Percentiles rank a stretch among this genome's conserved stretches.
phyloP scores from a whole-genome alignment of 371 early-diverging fungal genomes.

The Apophysomyces sp. region DNA sequence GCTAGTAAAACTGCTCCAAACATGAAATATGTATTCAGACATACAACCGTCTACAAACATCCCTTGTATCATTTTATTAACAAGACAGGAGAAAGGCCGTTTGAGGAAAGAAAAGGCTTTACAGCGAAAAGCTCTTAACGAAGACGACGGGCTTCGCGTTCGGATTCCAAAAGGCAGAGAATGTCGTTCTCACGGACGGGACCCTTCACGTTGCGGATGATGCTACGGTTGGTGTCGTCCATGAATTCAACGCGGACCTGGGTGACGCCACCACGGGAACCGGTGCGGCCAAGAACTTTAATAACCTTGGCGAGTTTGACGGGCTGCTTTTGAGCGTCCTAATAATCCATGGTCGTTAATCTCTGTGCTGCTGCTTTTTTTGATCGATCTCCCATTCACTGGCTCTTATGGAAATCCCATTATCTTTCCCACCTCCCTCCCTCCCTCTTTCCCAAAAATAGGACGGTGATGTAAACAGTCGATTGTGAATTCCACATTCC shows the following conservation, averaged over 20 bases:
- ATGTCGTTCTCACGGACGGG: constrained; percentile 97
- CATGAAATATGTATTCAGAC: too few relatives aligned
- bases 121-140: constrained; percentile 63
- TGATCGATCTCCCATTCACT: not conserved
- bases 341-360: not conserved
- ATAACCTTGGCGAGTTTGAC: constrained; percentile 94
- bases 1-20: too few relatives aligned
- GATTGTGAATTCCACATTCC: too few relatives aligned
- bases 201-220: constrained; percentile 99
- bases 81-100: not conserved
- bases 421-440: not conserved
- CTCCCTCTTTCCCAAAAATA: not conserved
- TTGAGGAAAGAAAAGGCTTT: not conserved
- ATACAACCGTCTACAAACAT: not conserved
- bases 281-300: constrained; percentile 98
- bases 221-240: constrained; percentile 93
- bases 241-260: constrained; percentile 99
- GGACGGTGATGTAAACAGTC: too few relatives aligned
- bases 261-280: constrained; percentile 98
- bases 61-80: not conserved
- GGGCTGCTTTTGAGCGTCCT: constrained; percentile 71
- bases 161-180: constrained; percentile 96
- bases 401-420: not conserved
- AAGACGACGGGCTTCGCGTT: constrained; percentile 99
- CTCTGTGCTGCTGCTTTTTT: not conserved